These are phyloP conservation scores for Suhomyces prunicola DNA, from an alignment of 805 yeast genomes.

Conservation along the genomic window DNA sequence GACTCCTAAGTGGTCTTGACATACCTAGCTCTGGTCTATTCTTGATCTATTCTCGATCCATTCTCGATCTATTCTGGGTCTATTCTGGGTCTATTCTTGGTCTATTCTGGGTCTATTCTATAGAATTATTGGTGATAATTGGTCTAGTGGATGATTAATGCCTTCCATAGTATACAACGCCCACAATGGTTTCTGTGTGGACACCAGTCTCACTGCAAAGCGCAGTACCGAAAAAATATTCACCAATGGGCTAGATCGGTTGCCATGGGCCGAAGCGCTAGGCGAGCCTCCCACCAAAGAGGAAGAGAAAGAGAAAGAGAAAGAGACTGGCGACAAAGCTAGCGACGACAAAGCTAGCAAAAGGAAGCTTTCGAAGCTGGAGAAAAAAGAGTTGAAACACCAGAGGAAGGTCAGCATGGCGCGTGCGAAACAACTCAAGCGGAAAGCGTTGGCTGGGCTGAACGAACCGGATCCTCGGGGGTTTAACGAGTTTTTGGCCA, in stretches of 20 bases:
- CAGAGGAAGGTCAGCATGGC: conserved; percentile 18
- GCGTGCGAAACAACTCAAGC: conserved; percentile 13
- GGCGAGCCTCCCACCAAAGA: background rate
- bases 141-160: too few relatives aligned
- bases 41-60: too few relatives aligned
- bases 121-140: too few relatives aligned
- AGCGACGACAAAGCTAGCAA: background rate
- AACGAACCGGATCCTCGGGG: background rate
- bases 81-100: too few relatives aligned
- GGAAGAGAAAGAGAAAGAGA: background rate
- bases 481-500: conserved; percentile 12
- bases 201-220: background rate
- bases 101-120: too few relatives aligned
- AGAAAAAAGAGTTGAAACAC: conserved; percentile 9
- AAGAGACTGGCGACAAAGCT: background rate
- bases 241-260: conserved; percentile 11
- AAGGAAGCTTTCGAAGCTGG: conserved; percentile 7
- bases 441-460: conserved; percentile 6
- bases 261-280: conserved; percentile 6
- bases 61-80: too few relatives aligned
- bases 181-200: conserved; percentile 17
- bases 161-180: conserved; percentile 11
- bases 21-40: too few relatives aligned
- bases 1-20: too few relatives aligned
- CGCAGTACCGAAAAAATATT: background rate